Conservation (phyloP, 164 flowering plant species). For the Kingdonia uniflora region DNA sequence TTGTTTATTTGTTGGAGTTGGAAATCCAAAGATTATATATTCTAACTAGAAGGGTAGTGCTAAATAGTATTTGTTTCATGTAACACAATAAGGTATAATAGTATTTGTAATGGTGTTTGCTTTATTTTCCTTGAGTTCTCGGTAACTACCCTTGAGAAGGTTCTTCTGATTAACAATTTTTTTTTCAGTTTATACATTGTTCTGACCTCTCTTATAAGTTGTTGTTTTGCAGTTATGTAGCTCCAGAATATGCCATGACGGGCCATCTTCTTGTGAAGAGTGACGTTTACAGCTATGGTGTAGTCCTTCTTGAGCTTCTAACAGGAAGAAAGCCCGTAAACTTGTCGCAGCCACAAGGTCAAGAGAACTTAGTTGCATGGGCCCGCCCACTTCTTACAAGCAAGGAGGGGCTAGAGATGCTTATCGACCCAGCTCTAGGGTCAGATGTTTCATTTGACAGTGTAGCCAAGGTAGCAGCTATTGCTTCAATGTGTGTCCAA, state of each 20-base stretch:
- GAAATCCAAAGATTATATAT: too few species aligned
- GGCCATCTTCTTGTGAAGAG: conserved; percentile 98
- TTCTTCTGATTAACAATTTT: too few species aligned
- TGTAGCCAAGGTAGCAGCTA: conserved; percentile 89
- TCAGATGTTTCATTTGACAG: conserved; percentile 47
- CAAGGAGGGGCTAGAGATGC: conserved; percentile 50
- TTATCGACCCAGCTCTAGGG: conserved; percentile 58
- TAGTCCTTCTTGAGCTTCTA: conserved; percentile 89
- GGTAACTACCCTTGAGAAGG: too few species aligned
- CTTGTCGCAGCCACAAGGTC: conserved; percentile 84
- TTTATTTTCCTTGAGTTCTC: too few species aligned
- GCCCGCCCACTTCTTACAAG: conserved; percentile 84
- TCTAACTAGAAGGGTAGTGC: too few species aligned
- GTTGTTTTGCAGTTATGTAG: conserved; percentile 43
- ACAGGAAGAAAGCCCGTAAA: conserved; percentile 90
- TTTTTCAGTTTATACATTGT: not conserved
- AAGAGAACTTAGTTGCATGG: conserved; percentile 83
- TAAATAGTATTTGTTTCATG: too few species aligned
- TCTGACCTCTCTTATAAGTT: not conserved
- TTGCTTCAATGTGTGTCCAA: conserved; percentile 97
- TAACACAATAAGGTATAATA: too few species aligned
- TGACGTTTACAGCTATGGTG: conserved; percentile 96
- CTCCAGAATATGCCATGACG: conserved; percentile 98
- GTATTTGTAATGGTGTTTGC: too few species aligned
- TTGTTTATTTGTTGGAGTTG: too few species aligned